Evolutionary conservation across 495 filamentous ascomycete species (phyloP), one percentile per base, ranked within the genome.

Genomic region (Penicillium malachiteum): DNA sequence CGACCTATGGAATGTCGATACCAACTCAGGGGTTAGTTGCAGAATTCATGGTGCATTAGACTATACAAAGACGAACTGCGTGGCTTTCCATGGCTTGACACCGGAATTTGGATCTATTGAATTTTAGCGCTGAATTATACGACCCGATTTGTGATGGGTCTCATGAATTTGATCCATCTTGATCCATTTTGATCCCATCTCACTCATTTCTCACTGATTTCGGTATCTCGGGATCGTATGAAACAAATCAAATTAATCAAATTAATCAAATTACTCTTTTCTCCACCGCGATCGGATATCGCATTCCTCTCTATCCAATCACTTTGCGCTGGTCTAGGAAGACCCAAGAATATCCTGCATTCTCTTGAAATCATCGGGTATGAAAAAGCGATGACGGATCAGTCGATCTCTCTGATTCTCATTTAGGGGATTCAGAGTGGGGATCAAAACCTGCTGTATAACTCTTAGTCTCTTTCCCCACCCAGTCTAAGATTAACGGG

Each of bases 401-500:
- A 12, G 17, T 30, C 13, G 21, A 34, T 10, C 13, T n/a, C n/a
- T n/a, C n/a, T n/a, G n/a, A n/a, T n/a, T n/a, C n/a, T 13, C 7
- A 40, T n/a, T 33, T 32, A 21, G 26, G 55, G 31, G 48, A 21
- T 40, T 26, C 12, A 26, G 13, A 40, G 46, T n/a, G 33, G 18
- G 31, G 43, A 38, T 40, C 21, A 59, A 52, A 55, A 54, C 52
- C 49, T 55, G 50, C 50, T 53, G 38, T 35, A 35, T 26, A 26
- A 26, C 21, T 26, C 21, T 11, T 47, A 39, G 14, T 37, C 34
- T 10, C 13, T 18, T 30, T 16, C 18, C 43, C 48, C 31, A 45
- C 17, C 38, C 49, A 44, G 40, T 54, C 51, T 59, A 59, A 59
- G 52, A 58, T 58, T 58, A 56, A 42, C 10, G 30, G 33, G 34